Evolutionary conservation across 2,329 filamentous ascomycete genomes (phyloP).

Genomic region (Fusarium annulatum): DNA sequence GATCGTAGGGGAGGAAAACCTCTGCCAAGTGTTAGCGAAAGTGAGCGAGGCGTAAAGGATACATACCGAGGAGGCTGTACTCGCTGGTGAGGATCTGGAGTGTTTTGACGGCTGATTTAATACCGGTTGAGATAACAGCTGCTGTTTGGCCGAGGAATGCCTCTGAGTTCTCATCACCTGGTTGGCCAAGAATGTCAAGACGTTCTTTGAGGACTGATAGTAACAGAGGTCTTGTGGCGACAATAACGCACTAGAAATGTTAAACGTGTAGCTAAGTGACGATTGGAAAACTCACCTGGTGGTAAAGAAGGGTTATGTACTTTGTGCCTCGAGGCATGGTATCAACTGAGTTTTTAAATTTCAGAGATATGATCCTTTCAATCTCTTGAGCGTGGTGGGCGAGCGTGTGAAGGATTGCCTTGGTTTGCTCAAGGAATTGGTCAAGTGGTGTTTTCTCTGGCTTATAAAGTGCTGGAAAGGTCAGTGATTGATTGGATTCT

Average conservation of each 20-base stretch:
- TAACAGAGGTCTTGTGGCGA: slow-evolving; percentile 53
- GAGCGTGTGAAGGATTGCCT: slow-evolving; percentile 51
- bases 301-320: slow-evolving; percentile 53
- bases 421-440: slow-evolving; percentile 51
- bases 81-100: slow-evolving; percentile 52
- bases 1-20: slow-evolving; percentile 52
- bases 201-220: slow-evolving; percentile 54
- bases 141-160: slow-evolving; percentile 49
- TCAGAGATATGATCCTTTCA: slow-evolving; percentile 49
- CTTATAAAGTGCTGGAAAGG: slow-evolving; percentile 50
- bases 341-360: slow-evolving; percentile 50
- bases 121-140: slow-evolving; percentile 52
- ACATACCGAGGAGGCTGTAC: slow-evolving; percentile 44
- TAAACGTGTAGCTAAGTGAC: accelerated
- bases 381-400: slow-evolving; percentile 54
- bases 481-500: not conserved
- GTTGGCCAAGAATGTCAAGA: slow-evolving; percentile 44
- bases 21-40: slow-evolving; percentile 38
- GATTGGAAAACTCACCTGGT: slow-evolving; percentile 46
- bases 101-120: slow-evolving; percentile 55
- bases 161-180: slow-evolving; percentile 46
- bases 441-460: slow-evolving; percentile 49
- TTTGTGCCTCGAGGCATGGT: slow-evolving; percentile 52
- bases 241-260: slow-evolving; percentile 49
- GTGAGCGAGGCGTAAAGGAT: no score